phyloP scores from a whole-genome alignment of 306 rosid species.

The Prunus kanzakura region DNA sequence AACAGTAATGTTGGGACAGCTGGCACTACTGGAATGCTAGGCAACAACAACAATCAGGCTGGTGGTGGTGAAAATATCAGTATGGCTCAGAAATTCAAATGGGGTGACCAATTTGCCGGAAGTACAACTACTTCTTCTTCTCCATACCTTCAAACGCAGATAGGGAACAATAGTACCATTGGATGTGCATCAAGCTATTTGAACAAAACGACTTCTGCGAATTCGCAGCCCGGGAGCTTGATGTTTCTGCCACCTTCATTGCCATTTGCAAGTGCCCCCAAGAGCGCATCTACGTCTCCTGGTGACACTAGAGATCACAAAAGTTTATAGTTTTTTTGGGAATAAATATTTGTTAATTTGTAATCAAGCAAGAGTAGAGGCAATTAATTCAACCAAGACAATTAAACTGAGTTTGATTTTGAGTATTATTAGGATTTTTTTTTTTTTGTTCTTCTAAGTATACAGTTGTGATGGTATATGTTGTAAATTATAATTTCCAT shows the following conservation, averaged over 20 bases:
- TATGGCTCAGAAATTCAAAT: constrained; percentile 36
- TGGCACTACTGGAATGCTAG: constrained; percentile 21
- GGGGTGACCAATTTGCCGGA: constrained; percentile 42
- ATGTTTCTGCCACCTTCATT: constrained; percentile 50
- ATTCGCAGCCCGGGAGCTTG: constrained; percentile 38
- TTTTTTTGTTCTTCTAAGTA: neutral
- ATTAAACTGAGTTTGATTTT: neutral
- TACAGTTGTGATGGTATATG: neutral
- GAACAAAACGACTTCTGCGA: constrained; percentile 25
- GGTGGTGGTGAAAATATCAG: constrained; percentile 25
- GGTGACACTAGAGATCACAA: constrained; percentile 38
- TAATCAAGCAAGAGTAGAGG: neutral
- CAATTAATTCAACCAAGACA: neutral
- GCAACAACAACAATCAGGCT: constrained; percentile 9
- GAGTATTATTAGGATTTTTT: neutral
- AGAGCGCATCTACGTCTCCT: constrained; percentile 66
- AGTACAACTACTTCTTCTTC: constrained; percentile 8
- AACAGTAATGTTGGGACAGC: constrained; percentile 1
- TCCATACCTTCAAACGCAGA: constrained; percentile 27
- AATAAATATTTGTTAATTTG: neutral
- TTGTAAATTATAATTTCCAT: neutral
- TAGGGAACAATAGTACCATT: constrained; percentile 4
- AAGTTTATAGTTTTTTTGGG: neutral
- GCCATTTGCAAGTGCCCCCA: constrained; percentile 49
- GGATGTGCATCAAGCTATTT: constrained; percentile 58